Percentiles rank a stretch among this genome's conserved stretches.
Conservation (phyloP, 1,139 yeast genomes). For the Suzukiozyma palmioleophila region DNA sequence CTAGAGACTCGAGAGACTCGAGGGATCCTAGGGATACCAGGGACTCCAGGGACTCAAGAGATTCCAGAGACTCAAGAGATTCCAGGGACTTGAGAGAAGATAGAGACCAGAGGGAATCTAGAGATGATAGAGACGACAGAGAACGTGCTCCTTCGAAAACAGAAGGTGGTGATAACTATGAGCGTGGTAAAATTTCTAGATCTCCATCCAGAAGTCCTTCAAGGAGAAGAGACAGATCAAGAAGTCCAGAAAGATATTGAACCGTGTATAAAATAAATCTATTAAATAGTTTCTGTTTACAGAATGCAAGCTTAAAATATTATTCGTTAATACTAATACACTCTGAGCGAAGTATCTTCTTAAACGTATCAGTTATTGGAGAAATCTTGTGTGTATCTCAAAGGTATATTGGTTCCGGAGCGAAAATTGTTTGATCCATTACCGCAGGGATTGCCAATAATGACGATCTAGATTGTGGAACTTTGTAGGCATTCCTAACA, state of each 20-base stretch:
- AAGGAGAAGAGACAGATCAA: slow-evolving; percentile 34
- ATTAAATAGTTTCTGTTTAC: neutral
- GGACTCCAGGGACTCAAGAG: neutral
- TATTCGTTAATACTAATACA: neutral
- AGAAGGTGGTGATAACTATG: slow-evolving; percentile 11
- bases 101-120: neutral
- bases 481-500: slow-evolving; percentile 19
- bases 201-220: slow-evolving; percentile 39
- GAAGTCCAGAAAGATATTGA: slow-evolving; percentile 36
- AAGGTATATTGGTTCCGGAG: neutral
- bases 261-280: neutral
- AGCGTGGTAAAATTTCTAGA: slow-evolving; percentile 25
- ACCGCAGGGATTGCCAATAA: neutral
- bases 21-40: neutral
- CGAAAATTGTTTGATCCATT: neutral
- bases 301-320: neutral
- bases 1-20: slow-evolving; percentile 1
- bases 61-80: neutral
- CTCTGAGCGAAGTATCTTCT: no score
- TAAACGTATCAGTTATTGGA: no score
- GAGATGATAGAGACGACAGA: slow-evolving; percentile 3
- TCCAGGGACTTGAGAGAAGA: slow-evolving; percentile 3
- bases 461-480: slow-evolving; percentile 1
- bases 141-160: neutral
- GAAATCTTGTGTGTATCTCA: neutral